phyloP scores from a whole-genome alignment of 148 eudicot genomes.

The Cornus controversa region DNA sequence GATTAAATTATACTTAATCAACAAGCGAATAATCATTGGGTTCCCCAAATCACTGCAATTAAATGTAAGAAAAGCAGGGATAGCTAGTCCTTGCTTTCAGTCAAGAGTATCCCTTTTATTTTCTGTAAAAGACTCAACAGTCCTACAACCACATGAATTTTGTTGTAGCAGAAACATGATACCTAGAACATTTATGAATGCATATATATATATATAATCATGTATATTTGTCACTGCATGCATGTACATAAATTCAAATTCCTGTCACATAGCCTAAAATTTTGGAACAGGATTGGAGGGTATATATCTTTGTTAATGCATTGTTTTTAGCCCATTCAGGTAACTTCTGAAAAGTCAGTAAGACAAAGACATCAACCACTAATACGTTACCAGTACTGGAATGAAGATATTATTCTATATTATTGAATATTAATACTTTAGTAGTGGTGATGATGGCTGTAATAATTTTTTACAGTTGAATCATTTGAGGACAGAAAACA shows the following conservation, averaged over 20 bases:
- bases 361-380: conserved; percentile 17
- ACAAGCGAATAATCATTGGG: conserved; percentile 4
- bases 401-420: conserved; percentile 1
- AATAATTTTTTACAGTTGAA: conserved; percentile 9
- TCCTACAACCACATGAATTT: background rate
- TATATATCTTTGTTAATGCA: background rate
- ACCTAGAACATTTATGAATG: background rate
- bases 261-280: background rate
- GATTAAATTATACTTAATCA: background rate
- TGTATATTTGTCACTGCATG: conserved; percentile 9
- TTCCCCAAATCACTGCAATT: conserved; percentile 6
- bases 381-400: background rate
- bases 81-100: background rate
- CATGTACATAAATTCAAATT: background rate
- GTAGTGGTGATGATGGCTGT: conserved; percentile 6
- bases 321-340: conserved; percentile 12
- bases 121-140: background rate
- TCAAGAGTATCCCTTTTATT: background rate
- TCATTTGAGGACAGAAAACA: conserved; percentile 2
- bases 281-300: conserved; percentile 13
- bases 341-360: background rate
- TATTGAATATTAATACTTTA: background rate
- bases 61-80: background rate
- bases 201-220: background rate
- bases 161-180: background rate